Conservation (phyloP, 208 protist species). For the Balamuthia mandrillaris region DNA sequence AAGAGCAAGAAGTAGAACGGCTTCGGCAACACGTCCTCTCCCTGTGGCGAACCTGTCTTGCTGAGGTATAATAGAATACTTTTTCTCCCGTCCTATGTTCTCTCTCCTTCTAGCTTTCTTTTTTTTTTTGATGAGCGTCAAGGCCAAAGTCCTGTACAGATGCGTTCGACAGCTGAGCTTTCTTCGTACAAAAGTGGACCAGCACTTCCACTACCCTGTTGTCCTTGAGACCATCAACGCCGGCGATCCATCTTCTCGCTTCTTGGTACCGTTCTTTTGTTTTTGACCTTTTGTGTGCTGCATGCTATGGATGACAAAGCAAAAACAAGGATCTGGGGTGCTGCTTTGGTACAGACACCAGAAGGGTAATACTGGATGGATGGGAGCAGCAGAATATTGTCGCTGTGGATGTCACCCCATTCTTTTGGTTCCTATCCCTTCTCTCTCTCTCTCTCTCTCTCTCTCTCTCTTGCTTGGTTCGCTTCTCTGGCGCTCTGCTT, state of each 20-base stretch:
- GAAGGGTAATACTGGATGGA: not conserved
- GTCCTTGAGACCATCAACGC: not conserved
- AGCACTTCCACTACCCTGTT: not conserved
- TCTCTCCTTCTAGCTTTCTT: not conserved
- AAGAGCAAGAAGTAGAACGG: not conserved
- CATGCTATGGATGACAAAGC: not conserved
- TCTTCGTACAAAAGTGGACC: not conserved
- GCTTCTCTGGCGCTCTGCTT: not conserved
- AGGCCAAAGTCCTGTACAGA: not conserved
- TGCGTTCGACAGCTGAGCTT: not conserved
- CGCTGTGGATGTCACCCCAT: not conserved
- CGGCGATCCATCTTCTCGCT: not conserved
- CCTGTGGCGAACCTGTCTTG: not conserved
- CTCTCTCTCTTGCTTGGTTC: too few species aligned
- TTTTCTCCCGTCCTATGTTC: not conserved
- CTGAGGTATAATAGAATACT: too few species aligned
- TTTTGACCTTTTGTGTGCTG: too few species aligned
- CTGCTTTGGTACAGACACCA: conserved; percentile 1
- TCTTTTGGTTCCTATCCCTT: not conserved
- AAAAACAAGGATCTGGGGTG: not conserved
- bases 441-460: too few species aligned
- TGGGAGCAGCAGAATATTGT: not conserved
- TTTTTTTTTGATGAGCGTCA: too few species aligned
- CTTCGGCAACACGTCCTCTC: not conserved
- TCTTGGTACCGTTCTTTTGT: not conserved